These are phyloP conservation scores for Toxoplasma gondii DNA, from an alignment of 169 alveolate species.

Conservation along the genomic window DNA sequence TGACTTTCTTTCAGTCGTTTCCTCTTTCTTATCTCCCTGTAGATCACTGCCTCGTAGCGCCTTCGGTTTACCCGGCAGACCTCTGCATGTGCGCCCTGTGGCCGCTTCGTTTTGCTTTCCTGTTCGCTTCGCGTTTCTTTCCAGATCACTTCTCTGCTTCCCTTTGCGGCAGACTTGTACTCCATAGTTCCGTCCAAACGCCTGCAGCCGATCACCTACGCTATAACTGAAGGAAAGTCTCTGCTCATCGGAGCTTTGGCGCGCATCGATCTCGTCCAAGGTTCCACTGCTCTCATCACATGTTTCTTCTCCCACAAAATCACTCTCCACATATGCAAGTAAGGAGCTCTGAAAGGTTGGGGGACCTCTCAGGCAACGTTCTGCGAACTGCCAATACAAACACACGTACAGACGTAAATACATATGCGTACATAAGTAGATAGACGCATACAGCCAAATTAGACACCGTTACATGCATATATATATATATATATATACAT, in stretches of 20 bases:
- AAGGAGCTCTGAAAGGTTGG: background rate
- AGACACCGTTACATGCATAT: background rate
- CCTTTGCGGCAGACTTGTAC: constrained; percentile 6
- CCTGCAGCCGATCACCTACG: constrained; percentile 55
- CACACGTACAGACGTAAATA: background rate
- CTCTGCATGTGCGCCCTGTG: too few species aligned
- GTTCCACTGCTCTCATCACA: constrained; percentile 66
- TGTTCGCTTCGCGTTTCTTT: too few species aligned
- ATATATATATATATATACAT: background rate
- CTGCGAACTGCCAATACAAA: too few species aligned
- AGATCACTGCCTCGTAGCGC: too few species aligned
- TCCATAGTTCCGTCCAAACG: constrained; percentile 56
- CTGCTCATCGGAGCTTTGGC: constrained; percentile 58
- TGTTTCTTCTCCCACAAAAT: constrained; percentile 75
- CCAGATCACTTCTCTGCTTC: constrained; percentile 54
- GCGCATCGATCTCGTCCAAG: constrained; percentile 43
- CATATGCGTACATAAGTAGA: background rate
- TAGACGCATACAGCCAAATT: background rate
- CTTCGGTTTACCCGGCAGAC: too few species aligned
- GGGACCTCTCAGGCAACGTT: too few species aligned
- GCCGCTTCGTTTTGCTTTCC: too few species aligned
- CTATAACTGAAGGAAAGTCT: constrained; percentile 41
- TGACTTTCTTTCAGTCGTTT: too few species aligned
- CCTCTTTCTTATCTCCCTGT: too few species aligned
- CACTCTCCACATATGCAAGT: constrained; percentile 76